Evolutionary conservation across 2,329 filamentous ascomycete genomes (phyloP), one percentile per base, ranked within the genome.

Genomic region (Venturia carpophila): DNA sequence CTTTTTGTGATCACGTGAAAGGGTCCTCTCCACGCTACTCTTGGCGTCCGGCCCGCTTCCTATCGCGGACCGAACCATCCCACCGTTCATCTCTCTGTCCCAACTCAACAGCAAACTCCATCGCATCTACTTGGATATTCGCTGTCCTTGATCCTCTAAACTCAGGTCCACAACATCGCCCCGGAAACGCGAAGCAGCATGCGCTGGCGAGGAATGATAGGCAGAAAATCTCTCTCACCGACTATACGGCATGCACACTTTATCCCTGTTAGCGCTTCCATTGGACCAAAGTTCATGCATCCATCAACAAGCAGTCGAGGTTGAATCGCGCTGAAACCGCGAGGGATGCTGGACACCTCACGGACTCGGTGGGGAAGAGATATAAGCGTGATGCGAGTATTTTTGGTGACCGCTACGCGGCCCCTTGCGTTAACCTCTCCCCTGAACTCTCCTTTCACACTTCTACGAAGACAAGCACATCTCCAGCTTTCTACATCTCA

Each of bases 141-240:
- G 17, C 52, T 34, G 17, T 37, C 17, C 27, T 58, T 13, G 11
- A n/a, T 9, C n/a, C 30, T 19, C 5, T 5, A 58, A 37, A 21
- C 52, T 10, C 9, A 37, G 27, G 30, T 27, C 52, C 52, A 37
- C 52, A n/a, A 37, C 19, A 19, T n/a, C 7, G 27, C 37, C 52
- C 52, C 30, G 30, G 27, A 17, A 37, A 37, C n/a, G 9, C 37
- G 10, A 4, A 10, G 30, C 37, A 37, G 52, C 17, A 27, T 58
- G 52, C 24, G 52, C 52, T 58, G 52, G 52, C 52, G 27, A 37
- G 15, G 30, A 58, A 58, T 58, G 52, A 58, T 58, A 58, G 52
- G 52, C 30, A 34, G 52, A 37, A 58, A 37, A 56, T 34, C 13
- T n/a, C 5, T 13, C 52, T 58, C 52, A 58, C 52, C 52, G 52